Conservation (phyloP, 345 rosid genomes). For the Laguncularia racemosa region DNA sequence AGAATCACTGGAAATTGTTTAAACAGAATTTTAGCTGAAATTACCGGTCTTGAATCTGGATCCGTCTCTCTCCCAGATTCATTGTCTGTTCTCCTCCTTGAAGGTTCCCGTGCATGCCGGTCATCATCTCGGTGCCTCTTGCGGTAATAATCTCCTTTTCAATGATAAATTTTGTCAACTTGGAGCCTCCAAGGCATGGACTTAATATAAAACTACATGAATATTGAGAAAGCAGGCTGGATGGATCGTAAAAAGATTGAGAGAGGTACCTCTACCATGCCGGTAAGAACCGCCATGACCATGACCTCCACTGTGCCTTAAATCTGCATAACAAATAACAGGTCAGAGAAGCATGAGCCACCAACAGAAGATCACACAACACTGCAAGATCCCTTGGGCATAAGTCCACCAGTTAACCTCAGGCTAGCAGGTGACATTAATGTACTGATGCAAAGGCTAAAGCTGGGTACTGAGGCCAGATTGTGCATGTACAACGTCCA, state of each 20-base stretch:
- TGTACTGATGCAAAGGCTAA: no score
- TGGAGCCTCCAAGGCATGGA: no score
- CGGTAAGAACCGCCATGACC: slow-evolving; percentile 66
- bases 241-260: not conserved
- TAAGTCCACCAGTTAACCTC: no score
- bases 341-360: not conserved
- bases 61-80: slow-evolving; percentile 59
- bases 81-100: slow-evolving; percentile 61
- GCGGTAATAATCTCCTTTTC: slow-evolving; percentile 52
- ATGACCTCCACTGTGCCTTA: slow-evolving; percentile 62
- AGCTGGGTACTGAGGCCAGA: no score
- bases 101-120: slow-evolving; percentile 45
- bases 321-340: slow-evolving; percentile 43
- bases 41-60: slow-evolving; percentile 68
- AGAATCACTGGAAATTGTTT: not conserved
- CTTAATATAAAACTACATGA: no score
- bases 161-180: slow-evolving; percentile 1
- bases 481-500: no score
- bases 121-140: slow-evolving; percentile 89
- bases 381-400: no score
- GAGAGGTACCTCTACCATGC: slow-evolving; percentile 52
- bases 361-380: not conserved
- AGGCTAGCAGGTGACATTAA: no score
- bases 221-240: not conserved
- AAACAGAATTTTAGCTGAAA: not conserved